These are phyloP conservation scores for Passiflora organensis DNA, from an alignment of 345 rosid species.

Conservation along the genomic window DNA sequence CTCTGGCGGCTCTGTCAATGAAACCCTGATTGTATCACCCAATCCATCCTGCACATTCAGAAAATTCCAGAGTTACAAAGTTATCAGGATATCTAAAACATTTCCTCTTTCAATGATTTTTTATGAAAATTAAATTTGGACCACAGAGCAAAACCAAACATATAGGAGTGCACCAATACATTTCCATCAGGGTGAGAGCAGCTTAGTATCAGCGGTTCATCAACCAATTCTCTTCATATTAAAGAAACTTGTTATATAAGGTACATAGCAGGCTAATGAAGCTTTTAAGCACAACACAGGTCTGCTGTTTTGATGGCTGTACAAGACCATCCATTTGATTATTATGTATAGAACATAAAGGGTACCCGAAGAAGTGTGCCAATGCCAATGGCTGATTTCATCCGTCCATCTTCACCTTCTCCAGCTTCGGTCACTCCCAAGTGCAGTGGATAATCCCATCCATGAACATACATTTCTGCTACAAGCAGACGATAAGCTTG, in stretches of 20 bases:
- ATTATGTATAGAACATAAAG: conserved; percentile 1
- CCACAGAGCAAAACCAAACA: too few relatives aligned
- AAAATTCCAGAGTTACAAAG: conserved; percentile 5
- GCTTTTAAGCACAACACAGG: too few relatives aligned
- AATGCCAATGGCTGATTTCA: conserved; percentile 98
- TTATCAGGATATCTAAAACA: neutral
- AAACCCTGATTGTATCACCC: conserved; percentile 97
- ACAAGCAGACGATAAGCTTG: conserved; percentile 92
- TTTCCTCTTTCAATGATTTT: neutral
- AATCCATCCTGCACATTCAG: conserved; percentile 74
- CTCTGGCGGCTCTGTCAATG: conserved; percentile 92
- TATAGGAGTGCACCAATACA: too few relatives aligned
- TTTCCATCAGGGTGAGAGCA: too few relatives aligned
- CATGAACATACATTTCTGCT: conserved; percentile 92
- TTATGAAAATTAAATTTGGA: neutral
- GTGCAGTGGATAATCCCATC: conserved; percentile 97
- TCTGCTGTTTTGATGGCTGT: neutral
- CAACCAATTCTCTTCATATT: too few relatives aligned
- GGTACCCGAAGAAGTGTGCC: conserved; percentile 94
- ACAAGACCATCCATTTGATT: neutral
- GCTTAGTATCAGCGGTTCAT: too few relatives aligned
- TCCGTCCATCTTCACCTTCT: conserved; percentile 99
- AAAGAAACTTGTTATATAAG: too few relatives aligned
- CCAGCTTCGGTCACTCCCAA: conserved; percentile 99
- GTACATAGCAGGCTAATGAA: too few relatives aligned